Base-by-base conservation (phyloP, 345 rosid genomes). In the Brassica nigra region DNA sequence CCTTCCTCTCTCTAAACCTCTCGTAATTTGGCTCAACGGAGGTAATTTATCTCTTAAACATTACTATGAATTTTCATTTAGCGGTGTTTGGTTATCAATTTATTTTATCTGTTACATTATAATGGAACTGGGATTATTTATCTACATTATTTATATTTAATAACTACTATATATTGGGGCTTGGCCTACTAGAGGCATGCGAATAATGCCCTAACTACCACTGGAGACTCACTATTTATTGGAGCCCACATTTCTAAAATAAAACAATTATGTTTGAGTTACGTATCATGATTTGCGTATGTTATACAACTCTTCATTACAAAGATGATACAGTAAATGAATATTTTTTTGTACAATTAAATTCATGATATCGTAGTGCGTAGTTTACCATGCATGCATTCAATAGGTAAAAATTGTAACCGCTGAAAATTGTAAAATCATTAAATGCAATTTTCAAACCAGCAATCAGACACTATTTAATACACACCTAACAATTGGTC, bases 11-110 rank as follows among this genome's bases (percentile, higher is more conserved):
- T 84, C 94, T 9, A 91, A 89, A 79, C 98, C 99, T 63, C 78
- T 93, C 62, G 97, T 95, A 8, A 73, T 95, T 74, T 95, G 98
- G 97, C 99, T 95, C 66, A 95, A 95, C 78, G 99, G 99, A 88
- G 99, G 99, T 90, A 36, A 75, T 15, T n/a, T 20, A 14, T 33
- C 49, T 34, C 3, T 29, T 8, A 23, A 59, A 11, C 65, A 61
- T 23, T 23, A 23, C 27, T 23, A 23, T 23, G 27, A 23, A 23
- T 23, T 23, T 23, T 23, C 27, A 20, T 20, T 1, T 23, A 23
- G 27, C 27, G 27, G 27, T 23, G 27, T 23, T 23, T 23, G 27
- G 27, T 61, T 61, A 8, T 9, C 14, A 42, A n/a, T 29, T 58
- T 33, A 12, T 63, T 6, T 36, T 39, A 52, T 29, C 23, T 6